Conservation (phyloP, 495 filamentous ascomycete species). For the Cladorrhinum samala region DNA sequence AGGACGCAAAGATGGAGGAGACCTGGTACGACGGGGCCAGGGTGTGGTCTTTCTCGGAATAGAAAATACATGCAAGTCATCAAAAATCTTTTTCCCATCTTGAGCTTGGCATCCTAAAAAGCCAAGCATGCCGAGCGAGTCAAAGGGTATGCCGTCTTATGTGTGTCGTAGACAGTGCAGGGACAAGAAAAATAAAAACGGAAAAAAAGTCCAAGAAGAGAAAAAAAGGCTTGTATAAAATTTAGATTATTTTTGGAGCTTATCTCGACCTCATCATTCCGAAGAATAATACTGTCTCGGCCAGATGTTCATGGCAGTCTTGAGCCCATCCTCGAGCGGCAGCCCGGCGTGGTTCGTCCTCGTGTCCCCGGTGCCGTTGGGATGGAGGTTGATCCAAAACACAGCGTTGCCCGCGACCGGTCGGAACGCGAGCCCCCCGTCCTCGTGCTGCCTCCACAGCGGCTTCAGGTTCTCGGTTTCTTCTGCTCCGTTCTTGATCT, state of each 20-base stretch:
- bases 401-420: conserved; percentile 47
- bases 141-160: not conserved
- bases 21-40: conserved; percentile 52
- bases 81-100: too few species aligned
- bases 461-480: conserved; percentile 8
- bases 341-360: conserved; percentile 46
- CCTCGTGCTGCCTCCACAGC: conserved; percentile 40
- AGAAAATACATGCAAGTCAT: not conserved
- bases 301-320: conserved; percentile 56
- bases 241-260: not conserved
- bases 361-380: conserved; percentile 41
- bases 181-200: not conserved
- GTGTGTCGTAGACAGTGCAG: not conserved
- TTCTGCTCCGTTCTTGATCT: not conserved
- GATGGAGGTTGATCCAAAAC: conserved; percentile 49
- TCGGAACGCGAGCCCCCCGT: conserved; percentile 46
- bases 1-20: conserved; percentile 46
- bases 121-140: not conserved
- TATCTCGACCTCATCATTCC: conserved; percentile 7
- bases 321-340: conserved; percentile 40
- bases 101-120: not conserved
- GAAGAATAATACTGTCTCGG: conserved; percentile 33
- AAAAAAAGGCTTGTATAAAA: not conserved
- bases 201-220: not conserved
- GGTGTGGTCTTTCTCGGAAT: conserved; percentile 38